Conservation (phyloP, 1,284 basidiomycete genomes). For the Melanopsichium pennsylvanicum region DNA sequence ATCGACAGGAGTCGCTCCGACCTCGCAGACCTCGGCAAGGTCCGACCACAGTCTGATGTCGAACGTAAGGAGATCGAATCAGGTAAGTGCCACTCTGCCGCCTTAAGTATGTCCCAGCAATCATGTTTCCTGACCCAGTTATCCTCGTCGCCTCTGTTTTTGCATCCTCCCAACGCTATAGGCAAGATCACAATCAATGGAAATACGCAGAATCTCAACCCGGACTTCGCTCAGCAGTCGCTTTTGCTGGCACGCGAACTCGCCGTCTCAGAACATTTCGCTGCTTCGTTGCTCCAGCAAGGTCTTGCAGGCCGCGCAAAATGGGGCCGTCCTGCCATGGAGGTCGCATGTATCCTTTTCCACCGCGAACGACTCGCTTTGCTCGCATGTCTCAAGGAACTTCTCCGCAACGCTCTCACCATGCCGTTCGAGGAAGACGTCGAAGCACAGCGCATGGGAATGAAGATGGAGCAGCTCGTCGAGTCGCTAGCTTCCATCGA, state of each 20-base stretch:
- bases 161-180: background rate
- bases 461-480: constrained; percentile 56
- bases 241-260: constrained; percentile 57
- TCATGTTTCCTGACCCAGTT: no score
- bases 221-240: constrained; percentile 62
- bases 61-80: constrained; percentile 62
- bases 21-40: constrained; percentile 55
- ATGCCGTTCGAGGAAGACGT: constrained; percentile 51
- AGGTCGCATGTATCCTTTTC: constrained; percentile 60
- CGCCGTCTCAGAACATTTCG: constrained; percentile 59
- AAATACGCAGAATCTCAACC: constrained; percentile 50
- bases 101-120: no score
- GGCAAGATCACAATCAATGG: constrained; percentile 61
- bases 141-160: background rate
- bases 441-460: constrained; percentile 47
- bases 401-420: constrained; percentile 56
- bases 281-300: constrained; percentile 62
- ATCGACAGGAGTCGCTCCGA: constrained; percentile 56
- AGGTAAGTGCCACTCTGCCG: no score
- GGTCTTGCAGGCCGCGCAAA: constrained; percentile 54
- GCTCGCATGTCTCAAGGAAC: constrained; percentile 58
- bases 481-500: constrained; percentile 50
- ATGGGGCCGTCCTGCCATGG: constrained; percentile 57
- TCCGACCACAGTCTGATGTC: constrained; percentile 47
- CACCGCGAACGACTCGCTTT: constrained; percentile 61